Evolutionary conservation across 257 asterid species (phyloP).

Genomic region (Datura wrightii): DNA sequence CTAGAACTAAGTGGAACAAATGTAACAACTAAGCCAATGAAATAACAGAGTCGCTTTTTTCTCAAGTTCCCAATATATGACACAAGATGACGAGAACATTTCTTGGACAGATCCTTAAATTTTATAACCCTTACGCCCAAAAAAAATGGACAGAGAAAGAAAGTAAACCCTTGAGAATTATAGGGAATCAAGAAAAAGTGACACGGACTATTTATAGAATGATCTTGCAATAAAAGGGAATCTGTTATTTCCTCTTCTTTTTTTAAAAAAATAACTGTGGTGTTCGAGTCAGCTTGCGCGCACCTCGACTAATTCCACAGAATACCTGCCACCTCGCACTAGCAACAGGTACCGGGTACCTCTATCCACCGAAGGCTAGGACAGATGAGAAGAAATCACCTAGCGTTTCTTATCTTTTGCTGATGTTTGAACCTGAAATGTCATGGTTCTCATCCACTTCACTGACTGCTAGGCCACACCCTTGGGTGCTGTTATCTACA

Average conservation of each 20-base stretch:
- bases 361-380: too few species aligned
- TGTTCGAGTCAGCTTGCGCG: too few species aligned
- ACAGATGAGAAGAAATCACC: too few species aligned
- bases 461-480: too few species aligned
- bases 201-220: neutral
- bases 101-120: constrained; percentile 12
- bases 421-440: too few species aligned
- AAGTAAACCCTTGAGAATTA: neutral
- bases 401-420: too few species aligned
- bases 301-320: too few species aligned
- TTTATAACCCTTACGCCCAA: neutral
- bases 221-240: constrained; percentile 8
- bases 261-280: too few species aligned
- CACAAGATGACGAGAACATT: neutral
- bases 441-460: too few species aligned
- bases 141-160: neutral
- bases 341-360: too few species aligned
- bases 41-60: neutral
- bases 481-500: neutral
- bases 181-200: neutral
- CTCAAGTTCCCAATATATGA: neutral
- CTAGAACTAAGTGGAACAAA: neutral
- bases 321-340: too few species aligned
- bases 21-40: neutral
- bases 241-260: neutral